phyloP scores from a whole-genome alignment of 83 land plant species.

The Isoetes engelmannii region DNA sequence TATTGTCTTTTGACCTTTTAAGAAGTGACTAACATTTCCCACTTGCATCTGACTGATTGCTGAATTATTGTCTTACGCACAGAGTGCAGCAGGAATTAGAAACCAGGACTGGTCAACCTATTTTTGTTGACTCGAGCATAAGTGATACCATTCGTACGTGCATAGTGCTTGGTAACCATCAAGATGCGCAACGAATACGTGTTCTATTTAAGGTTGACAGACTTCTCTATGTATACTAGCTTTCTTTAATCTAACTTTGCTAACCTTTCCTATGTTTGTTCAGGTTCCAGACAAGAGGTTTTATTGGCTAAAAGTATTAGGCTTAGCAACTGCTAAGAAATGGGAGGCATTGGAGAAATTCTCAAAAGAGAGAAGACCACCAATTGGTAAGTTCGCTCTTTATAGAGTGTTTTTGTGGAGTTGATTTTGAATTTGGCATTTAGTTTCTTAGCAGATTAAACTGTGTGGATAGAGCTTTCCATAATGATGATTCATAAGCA shows the following conservation, averaged over 20 bases:
- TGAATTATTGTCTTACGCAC: slow-evolving; percentile 9
- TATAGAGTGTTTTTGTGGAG: background rate
- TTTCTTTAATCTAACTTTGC: background rate
- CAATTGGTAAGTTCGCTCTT: slow-evolving; percentile 51
- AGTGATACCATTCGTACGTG: slow-evolving; percentile 98
- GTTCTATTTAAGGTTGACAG: slow-evolving; percentile 77
- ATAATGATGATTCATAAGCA: background rate
- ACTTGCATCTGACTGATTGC: background rate
- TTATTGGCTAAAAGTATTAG: slow-evolving; percentile 98
- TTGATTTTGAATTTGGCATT: background rate
- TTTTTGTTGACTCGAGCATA: slow-evolving; percentile 94
- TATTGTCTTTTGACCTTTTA: slow-evolving; percentile 16
- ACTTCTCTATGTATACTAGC: background rate
- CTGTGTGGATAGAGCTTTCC: background rate
- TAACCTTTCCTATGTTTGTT: slow-evolving; percentile 1
- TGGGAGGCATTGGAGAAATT: slow-evolving; percentile 96
- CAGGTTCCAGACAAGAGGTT: slow-evolving; percentile 98
- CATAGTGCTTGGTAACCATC: slow-evolving; percentile 76
- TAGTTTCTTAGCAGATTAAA: background rate
- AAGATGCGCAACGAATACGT: slow-evolving; percentile 68
- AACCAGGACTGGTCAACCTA: slow-evolving; percentile 75
- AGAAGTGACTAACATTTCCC: background rate
- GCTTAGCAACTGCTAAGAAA: slow-evolving; percentile 76
- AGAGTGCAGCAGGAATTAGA: slow-evolving; percentile 93
- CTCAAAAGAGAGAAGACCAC: slow-evolving; percentile 89